Evolutionary conservation across 108 stramenopile species (phyloP).

Genomic region (Cyclotella atomus): DNA sequence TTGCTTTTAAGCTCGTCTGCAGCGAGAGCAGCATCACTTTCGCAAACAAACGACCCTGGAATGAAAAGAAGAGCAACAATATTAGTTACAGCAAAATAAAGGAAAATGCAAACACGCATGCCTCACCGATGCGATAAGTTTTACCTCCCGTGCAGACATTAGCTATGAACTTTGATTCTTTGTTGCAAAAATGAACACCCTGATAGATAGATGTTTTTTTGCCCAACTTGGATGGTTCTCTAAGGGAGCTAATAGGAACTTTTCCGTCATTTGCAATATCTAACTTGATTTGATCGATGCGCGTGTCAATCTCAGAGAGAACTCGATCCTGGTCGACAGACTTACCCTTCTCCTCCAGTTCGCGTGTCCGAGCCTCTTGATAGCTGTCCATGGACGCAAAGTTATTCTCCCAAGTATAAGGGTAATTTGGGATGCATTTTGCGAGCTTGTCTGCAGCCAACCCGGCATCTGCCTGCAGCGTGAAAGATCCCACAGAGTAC

Average conservation of each 20-base stretch:
- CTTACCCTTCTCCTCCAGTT: neutral
- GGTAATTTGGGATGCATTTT: too few relatives aligned
- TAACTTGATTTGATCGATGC: neutral
- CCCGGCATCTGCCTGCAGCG: too few relatives aligned
- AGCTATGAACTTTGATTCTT: neutral
- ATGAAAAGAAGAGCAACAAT: too few relatives aligned
- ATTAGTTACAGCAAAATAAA: too few relatives aligned
- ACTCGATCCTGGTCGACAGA: neutral
- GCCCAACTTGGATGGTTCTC: neutral
- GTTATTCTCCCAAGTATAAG: neutral
- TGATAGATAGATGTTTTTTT: neutral
- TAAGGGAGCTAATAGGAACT: neutral
- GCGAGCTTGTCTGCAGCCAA: too few relatives aligned
- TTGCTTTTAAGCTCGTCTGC: too few relatives aligned
- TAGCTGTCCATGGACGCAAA: neutral
- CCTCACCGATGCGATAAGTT: too few relatives aligned
- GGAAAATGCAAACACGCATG: too few relatives aligned
- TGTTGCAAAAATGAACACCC: neutral
- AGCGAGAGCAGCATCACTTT: too few relatives aligned
- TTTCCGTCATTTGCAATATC: neutral
- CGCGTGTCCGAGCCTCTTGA: neutral
- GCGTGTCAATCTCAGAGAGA: neutral
- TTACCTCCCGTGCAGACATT: too few relatives aligned
- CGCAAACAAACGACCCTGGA: too few relatives aligned
- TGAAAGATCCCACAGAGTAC: too few relatives aligned